Percentiles rank a stretch among this genome's conserved stretches.
phyloP scores from a whole-genome alignment of 306 rosid genomes.

The Begonia masoniana region DNA sequence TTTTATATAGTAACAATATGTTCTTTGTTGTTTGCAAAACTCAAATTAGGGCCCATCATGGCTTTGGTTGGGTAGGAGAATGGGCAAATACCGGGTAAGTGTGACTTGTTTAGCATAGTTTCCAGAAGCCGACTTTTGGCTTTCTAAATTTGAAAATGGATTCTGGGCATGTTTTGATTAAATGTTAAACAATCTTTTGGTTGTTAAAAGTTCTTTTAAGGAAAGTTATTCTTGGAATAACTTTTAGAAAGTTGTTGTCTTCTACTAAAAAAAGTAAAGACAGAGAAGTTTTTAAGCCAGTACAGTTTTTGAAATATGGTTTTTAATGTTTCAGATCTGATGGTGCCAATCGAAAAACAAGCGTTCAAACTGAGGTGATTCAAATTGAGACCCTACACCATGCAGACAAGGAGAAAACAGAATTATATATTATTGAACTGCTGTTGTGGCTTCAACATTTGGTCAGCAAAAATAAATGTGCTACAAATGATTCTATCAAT shows the following conservation, averaged over 20 bases:
- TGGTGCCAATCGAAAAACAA: constrained; percentile 29
- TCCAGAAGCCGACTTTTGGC: too few relatives aligned
- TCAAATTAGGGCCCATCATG: constrained; percentile 68
- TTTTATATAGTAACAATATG: constrained; percentile 14
- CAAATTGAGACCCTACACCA: constrained; percentile 79
- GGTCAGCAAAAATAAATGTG: constrained; percentile 30
- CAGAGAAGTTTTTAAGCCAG: background rate
- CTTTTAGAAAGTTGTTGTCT: too few relatives aligned
- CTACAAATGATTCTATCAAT: constrained; percentile 12
- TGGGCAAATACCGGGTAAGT: constrained; percentile 84
- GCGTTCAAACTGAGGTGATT: constrained; percentile 32
- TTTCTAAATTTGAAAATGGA: too few relatives aligned
- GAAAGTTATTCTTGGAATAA: too few relatives aligned
- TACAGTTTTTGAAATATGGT: constrained; percentile 2
- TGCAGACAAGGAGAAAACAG: constrained; percentile 64
- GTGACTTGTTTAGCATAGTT: constrained; percentile 8
- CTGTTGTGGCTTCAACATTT: constrained; percentile 74
- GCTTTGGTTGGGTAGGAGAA: constrained; percentile 96
- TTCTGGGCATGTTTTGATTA: too few relatives aligned
- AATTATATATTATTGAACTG: constrained; percentile 46
- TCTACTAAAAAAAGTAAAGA: background rate
- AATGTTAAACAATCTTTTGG: too few relatives aligned
- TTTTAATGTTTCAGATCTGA: constrained; percentile 40
- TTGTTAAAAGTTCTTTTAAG: too few relatives aligned
- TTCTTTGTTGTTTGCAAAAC: constrained; percentile 21